Conservation (phyloP, 2,329 filamentous ascomycete species). For the Aspergillus nomiae region DNA sequence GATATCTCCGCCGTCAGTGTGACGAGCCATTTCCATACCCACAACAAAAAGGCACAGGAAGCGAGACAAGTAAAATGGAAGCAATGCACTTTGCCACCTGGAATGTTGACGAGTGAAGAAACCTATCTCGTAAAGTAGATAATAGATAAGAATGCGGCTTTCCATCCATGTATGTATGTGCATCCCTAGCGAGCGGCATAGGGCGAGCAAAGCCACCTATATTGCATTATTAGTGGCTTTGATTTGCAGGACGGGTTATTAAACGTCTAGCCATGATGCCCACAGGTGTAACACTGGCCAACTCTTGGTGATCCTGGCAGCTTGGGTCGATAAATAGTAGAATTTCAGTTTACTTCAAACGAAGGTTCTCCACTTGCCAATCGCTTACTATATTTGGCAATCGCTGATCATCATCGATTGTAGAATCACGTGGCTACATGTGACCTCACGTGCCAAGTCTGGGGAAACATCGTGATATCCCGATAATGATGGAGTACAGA, state of each 20-base stretch:
- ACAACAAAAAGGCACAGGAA: neutral
- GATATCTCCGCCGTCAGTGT: slow-evolving; percentile 3
- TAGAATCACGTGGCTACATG: neutral
- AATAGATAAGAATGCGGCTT: neutral
- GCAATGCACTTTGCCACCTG: neutral
- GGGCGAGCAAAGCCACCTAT: neutral
- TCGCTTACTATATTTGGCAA: neutral
- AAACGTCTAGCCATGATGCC: neutral
- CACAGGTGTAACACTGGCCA: neutral
- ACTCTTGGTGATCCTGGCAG: neutral
- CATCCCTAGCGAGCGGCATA: neutral
- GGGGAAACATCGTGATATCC: slow-evolving; percentile 1
- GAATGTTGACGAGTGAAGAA: neutral
- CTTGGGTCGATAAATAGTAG: neutral
- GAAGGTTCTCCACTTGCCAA: neutral
- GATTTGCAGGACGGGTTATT: neutral
- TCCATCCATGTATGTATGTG: neutral
- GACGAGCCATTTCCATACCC: neutral
- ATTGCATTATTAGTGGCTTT: neutral
- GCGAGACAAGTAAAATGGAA: neutral
- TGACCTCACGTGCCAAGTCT: neutral
- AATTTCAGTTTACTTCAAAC: neutral
- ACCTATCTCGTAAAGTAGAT: neutral
- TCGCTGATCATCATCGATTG: neutral
- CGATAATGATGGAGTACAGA: neutral